These are phyloP conservation scores for Chrysochromulina parva DNA, from an alignment of 78 protist genomes.

Conservation along the genomic window DNA sequence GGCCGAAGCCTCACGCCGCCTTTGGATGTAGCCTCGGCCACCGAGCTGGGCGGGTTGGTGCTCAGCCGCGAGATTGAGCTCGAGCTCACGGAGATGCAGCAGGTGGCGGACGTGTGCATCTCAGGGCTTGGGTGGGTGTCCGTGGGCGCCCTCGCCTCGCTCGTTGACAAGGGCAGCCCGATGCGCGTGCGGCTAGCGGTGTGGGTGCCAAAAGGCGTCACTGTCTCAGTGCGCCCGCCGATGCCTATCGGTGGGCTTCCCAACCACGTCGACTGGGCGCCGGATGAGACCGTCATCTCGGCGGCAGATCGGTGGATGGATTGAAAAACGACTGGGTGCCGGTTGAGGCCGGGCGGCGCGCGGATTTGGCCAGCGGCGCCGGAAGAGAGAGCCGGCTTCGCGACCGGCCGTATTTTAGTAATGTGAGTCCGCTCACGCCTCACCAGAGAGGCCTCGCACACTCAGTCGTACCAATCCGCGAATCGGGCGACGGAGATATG, in stretches of 20 bases:
- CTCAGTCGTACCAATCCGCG: too few species aligned
- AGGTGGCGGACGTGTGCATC: not conserved
- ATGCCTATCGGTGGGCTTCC: not conserved
- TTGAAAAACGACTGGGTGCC: too few species aligned
- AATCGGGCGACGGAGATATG: too few species aligned
- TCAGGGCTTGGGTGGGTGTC: constrained; percentile 4
- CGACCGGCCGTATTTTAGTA: too few species aligned
- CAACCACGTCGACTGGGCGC: too few species aligned
- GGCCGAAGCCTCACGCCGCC: not conserved
- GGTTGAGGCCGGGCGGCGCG: too few species aligned
- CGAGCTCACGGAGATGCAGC: not conserved
- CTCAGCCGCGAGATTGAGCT: not conserved
- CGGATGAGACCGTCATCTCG: too few species aligned
- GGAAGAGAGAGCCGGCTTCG: too few species aligned
- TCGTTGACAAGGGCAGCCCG: not conserved
- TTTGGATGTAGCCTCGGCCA: not conserved
- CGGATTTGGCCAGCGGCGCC: too few species aligned
- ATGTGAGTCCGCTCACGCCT: too few species aligned
- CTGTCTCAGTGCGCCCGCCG: not conserved
- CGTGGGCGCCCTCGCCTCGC: not conserved
- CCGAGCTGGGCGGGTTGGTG: not conserved
- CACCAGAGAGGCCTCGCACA: too few species aligned
- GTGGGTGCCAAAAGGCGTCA: not conserved
- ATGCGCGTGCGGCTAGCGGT: not conserved
- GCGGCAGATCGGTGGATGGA: too few species aligned